A percentile compares a stretch with the other conserved stretches of the same genome.
Evolutionary conservation across 208 protist genomes (phyloP).

Genomic region (Strigomonas culicis): DNA sequence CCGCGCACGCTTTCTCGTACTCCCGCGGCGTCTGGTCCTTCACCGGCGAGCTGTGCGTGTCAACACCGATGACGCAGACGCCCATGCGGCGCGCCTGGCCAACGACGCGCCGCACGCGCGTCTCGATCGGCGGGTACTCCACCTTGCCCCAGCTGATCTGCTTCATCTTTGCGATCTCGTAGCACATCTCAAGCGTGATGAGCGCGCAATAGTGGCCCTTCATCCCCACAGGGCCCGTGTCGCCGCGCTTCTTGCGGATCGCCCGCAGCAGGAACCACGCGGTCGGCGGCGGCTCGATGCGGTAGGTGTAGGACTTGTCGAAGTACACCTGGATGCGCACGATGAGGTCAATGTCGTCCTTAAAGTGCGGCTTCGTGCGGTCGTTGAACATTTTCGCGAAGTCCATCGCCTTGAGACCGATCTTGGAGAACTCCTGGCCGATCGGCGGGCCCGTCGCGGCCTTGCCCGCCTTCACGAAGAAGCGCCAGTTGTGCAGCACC

Average conservation of each 20-base stretch:
- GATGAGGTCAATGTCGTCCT: slow-evolving; percentile 86
- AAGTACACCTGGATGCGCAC: slow-evolving; percentile 91
- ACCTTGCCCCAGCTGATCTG: slow-evolving; percentile 66
- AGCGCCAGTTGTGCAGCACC: slow-evolving; percentile 90
- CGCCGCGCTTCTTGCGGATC: slow-evolving; percentile 77
- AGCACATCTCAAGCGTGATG: slow-evolving; percentile 90
- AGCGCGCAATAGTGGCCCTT: slow-evolving; percentile 66
- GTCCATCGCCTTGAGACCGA: slow-evolving; percentile 89
- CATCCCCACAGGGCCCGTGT: slow-evolving; percentile 60
- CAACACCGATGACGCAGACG: slow-evolving; percentile 85
- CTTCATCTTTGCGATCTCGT: slow-evolving; percentile 90
- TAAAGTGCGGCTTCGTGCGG: slow-evolving; percentile 82
- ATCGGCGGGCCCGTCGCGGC: slow-evolving; percentile 85
- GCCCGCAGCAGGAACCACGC: slow-evolving; percentile 82
- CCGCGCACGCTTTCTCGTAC: slow-evolving; percentile 62
- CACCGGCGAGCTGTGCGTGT: slow-evolving; percentile 72
- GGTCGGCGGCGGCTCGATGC: slow-evolving; percentile 84
- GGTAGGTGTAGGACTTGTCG: slow-evolving; percentile 88
- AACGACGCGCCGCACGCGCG: slow-evolving; percentile 76
- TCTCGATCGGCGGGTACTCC: slow-evolving; percentile 83
- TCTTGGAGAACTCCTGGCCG: slow-evolving; percentile 88
- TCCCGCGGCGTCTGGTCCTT: slow-evolving; percentile 75
- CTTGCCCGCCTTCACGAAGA: slow-evolving; percentile 87
- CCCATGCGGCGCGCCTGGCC: slow-evolving; percentile 86
- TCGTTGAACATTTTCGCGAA: slow-evolving; percentile 91